Base-by-base conservation (phyloP, 192 early-diverging fungal genomes). In the Linnemannia exigua region DNA sequence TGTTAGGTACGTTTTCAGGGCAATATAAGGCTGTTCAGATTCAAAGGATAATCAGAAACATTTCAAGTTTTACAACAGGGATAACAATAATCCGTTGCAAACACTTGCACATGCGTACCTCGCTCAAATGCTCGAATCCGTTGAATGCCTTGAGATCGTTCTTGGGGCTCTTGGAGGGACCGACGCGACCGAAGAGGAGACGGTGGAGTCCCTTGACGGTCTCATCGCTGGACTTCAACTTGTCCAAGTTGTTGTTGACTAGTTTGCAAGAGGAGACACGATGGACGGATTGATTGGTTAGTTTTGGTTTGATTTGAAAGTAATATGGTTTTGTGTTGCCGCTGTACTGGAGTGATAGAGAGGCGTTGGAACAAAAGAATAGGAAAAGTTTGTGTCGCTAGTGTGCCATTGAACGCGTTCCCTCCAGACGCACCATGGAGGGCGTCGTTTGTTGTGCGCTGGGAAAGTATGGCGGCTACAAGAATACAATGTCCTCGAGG, bases 231-330 rank as follows among this genome's bases (percentile, higher is more conserved):
- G 47, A 52, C 84, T 86, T 86, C 19, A 85, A 41, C 74, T 85
- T 85, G 33, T 85, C 82, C 77, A 85, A 72, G 77, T 79, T 85
- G 76, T 67, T 46, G 82, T 67, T 76, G 69, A 85, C 82, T 85
- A 75, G 1, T 38, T 61, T 38, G 17, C 20, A 66, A 67, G 6
- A 67, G 47, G 6, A 51, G 67, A 28, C 31, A 48, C 20, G 20
- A 44, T 33, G 71, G 19, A 35, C 0, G 33, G 71, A 50, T 31
- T 31, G 17, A 70, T 70, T 37, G 70, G 70, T 72, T 16, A 72
- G 25, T 51, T 48, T 36, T 69, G 31, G 58, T 28, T 69, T 17
- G 37, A 37, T 12, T 33, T 20, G 8, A 70, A 70, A 7, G 19
- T 12, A 28, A 33, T 37, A 22, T 69, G 35, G 22, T 41, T 69